These are phyloP conservation scores for Hortaea werneckii DNA, from an alignment of 2,329 filamentous ascomycete species.

Conservation along the genomic window DNA sequence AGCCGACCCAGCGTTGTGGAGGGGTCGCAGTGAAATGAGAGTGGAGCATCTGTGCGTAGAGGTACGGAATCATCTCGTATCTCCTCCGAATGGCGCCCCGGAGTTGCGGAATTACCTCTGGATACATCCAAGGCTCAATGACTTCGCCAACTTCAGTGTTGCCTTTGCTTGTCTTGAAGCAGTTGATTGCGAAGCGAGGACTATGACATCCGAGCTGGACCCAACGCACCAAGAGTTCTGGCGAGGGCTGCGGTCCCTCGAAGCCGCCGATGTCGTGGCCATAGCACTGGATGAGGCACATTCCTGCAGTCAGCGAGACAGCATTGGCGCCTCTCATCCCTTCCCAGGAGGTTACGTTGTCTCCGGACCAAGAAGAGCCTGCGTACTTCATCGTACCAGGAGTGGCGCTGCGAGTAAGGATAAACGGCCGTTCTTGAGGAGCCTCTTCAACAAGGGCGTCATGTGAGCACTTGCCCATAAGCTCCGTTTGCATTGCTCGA, in stretches of 20 bases:
- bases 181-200: constrained; percentile 65
- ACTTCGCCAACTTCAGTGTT: constrained; percentile 58
- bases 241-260: constrained; percentile 60
- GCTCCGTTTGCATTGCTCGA: constrained; percentile 57
- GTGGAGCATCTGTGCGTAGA: constrained; percentile 55
- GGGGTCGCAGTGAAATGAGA: constrained; percentile 53
- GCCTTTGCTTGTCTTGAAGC: constrained; percentile 55
- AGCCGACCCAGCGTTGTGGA: constrained; percentile 62
- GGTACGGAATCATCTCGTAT: constrained; percentile 62
- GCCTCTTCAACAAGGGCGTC: constrained; percentile 52
- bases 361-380: constrained; percentile 63
- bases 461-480: constrained; percentile 61
- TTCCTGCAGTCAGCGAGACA: constrained; percentile 55
- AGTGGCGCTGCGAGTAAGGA: constrained; percentile 61
- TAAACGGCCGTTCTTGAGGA: constrained; percentile 53
- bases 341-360: constrained; percentile 65
- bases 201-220: constrained; percentile 62
- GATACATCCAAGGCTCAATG: constrained; percentile 72
- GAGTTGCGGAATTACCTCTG: constrained; percentile 52
- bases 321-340: constrained; percentile 64
- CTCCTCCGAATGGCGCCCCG: constrained; percentile 57
- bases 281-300: constrained; percentile 53
- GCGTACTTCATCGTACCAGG: constrained; percentile 61
- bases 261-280: constrained; percentile 70
- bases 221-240: constrained; percentile 63